Evolutionary conservation across 192 early-diverging fungal species (phyloP).

Genomic region (Coemansia sp.): DNA sequence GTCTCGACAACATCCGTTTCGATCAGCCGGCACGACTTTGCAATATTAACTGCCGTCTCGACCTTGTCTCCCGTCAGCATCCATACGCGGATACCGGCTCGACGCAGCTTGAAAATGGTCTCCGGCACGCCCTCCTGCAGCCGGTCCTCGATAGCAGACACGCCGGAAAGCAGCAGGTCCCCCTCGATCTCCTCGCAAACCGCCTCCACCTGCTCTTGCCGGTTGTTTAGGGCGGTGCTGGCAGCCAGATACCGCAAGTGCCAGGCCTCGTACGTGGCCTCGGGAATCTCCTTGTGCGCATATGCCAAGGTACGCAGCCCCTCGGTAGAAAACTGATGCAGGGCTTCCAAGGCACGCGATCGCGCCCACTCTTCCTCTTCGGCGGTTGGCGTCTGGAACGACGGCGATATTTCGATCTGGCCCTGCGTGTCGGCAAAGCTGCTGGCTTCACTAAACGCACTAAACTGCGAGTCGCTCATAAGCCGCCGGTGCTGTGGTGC

Average conservation of each 20-base stretch:
- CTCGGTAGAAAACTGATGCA: conserved; percentile 68
- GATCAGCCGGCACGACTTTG: conserved; percentile 70
- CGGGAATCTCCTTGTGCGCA: conserved; percentile 63
- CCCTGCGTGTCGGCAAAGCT: conserved; percentile 45
- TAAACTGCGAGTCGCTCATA: conserved; percentile 47
- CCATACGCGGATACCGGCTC: conserved; percentile 82
- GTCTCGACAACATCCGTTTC: conserved; percentile 44
- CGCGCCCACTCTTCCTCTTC: conserved; percentile 66
- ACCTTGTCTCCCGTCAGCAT: conserved; percentile 91
- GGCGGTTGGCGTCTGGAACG: conserved; percentile 31
- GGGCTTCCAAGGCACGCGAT: conserved; percentile 59
- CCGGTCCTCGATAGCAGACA: conserved; percentile 89
- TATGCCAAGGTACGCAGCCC: conserved; percentile 84
- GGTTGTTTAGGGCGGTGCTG: conserved; percentile 59
- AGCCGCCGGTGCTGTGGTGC: conserved; percentile 23
- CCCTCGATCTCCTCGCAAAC: conserved; percentile 74
- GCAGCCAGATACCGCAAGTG: conserved; percentile 67
- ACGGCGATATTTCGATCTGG: conserved; percentile 20
- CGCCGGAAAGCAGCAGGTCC: conserved; percentile 73
- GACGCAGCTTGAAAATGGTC: conserved; percentile 71
- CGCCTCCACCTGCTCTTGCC: conserved; percentile 61
- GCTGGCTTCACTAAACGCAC: conserved; percentile 32
- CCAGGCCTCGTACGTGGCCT: conserved; percentile 68
- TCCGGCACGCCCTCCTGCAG: conserved; percentile 84
- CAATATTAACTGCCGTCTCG: conserved; percentile 92